A percentile compares a stretch with the other conserved stretches of the same genome.
Conservation (phyloP, 129 eudicot genomes). For the Daucus carota region DH1_v3.0 NC_030389.2:2610501-2611000, state of each 20-base stretch:
- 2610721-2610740: background rate
- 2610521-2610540: conserved; percentile 50
- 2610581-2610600: conserved; percentile 47
- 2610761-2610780: background rate
- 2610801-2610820: background rate
- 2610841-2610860: conserved; percentile 4
- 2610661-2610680: conserved; percentile 56
- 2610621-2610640: conserved; percentile 43
- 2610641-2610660: conserved; percentile 29
- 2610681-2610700: conserved; percentile 15
- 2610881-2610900: background rate
- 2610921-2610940: background rate
- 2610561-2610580: conserved; percentile 32
- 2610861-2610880: background rate
- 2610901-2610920: background rate
- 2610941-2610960: background rate
- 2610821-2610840: background rate
- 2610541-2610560: conserved; percentile 62
- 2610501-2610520: conserved; percentile 44
- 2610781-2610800: background rate
- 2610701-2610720: conserved; percentile 13
- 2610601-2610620: conserved; percentile 48
- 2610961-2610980: background rate
- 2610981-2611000: background rate
- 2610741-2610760: background rate